Conservation (phyloP, 2,329 filamentous ascomycete species). For the Nemania abortiva region DNA sequence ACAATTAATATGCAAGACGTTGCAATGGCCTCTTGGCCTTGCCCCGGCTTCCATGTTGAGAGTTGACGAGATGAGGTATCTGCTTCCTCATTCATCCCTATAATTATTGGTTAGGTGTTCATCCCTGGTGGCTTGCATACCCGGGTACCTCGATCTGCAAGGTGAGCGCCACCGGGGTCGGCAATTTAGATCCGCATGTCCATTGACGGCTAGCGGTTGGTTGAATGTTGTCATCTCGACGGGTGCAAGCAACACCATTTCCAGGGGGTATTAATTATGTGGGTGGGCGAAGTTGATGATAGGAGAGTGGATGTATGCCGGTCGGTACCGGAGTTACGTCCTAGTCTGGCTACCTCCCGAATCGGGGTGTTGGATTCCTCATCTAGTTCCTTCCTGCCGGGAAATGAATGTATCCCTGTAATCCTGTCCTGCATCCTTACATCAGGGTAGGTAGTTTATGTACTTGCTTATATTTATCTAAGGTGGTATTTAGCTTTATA, state of each 20-base stretch:
- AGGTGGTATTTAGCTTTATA: too few relatives aligned
- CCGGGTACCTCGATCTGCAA: conserved; percentile 1
- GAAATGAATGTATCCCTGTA: neutral
- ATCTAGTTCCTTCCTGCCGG: neutral
- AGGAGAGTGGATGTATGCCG: neutral
- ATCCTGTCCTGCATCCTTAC: neutral
- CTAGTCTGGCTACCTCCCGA: neutral
- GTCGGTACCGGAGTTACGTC: neutral
- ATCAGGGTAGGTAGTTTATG: too few relatives aligned
- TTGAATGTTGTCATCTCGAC: neutral
- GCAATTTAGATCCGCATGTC: conserved; percentile 1
- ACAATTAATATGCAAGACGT: neutral
- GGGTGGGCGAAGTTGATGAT: neutral
- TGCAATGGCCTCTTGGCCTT: neutral
- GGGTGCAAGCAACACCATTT: neutral
- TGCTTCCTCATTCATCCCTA: too few relatives aligned
- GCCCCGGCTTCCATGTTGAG: neutral
- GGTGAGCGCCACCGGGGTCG: neutral
- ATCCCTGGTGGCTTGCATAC: neutral
- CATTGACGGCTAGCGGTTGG: neutral
- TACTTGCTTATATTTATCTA: too few relatives aligned
- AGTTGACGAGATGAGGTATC: neutral
- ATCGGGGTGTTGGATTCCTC: neutral
- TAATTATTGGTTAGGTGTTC: neutral
- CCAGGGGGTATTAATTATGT: conserved; percentile 13